phyloP scores from a whole-genome alignment of 208 protist genomes.

The Trypanosomatidae sp. region DNA sequence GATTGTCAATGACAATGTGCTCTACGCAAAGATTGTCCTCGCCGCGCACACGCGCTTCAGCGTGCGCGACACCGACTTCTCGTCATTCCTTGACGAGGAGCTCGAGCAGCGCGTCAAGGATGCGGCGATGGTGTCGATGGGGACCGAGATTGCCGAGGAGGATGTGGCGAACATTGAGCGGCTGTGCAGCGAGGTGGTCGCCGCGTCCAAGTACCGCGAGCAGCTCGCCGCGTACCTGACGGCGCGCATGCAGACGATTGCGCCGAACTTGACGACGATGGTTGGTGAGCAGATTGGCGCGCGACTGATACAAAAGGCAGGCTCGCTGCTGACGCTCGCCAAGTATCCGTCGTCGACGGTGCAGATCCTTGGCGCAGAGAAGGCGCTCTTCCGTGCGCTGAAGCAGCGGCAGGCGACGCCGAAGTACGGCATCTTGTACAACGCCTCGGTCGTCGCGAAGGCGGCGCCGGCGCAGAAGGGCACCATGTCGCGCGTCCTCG shows the following conservation, averaged over 20 bases:
- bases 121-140: slow-evolving; percentile 98
- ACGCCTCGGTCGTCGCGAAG: slow-evolving; percentile 96
- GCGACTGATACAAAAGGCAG: slow-evolving; percentile 97
- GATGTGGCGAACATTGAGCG: slow-evolving; percentile 91
- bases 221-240: slow-evolving; percentile 97
- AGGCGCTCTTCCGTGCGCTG: slow-evolving; percentile 96
- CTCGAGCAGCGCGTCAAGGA: slow-evolving; percentile 91
- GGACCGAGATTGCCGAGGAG: slow-evolving; percentile 95
- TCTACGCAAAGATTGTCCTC: slow-evolving; percentile 92
- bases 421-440: slow-evolving; percentile 99
- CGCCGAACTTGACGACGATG: slow-evolving; percentile 97
- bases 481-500: slow-evolving; percentile 94
- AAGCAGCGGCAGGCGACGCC: slow-evolving; percentile 99
- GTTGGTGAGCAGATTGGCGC: slow-evolving; percentile 97
- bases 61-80: slow-evolving; percentile 85
- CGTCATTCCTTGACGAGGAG: slow-evolving; percentile 94
- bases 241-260: slow-evolving; percentile 96
- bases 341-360: slow-evolving; percentile 98
- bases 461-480: slow-evolving; percentile 89
- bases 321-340: slow-evolving; percentile 95
- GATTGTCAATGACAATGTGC: slow-evolving; percentile 94
- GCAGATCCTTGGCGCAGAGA: slow-evolving; percentile 99
- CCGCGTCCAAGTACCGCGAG: slow-evolving; percentile 90
- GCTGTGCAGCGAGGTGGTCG: slow-evolving; percentile 89
- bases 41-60: slow-evolving; percentile 89